Evolutionary conservation across 208 protist species (phyloP).

Genomic region (Phytomonas sp.): DNA sequence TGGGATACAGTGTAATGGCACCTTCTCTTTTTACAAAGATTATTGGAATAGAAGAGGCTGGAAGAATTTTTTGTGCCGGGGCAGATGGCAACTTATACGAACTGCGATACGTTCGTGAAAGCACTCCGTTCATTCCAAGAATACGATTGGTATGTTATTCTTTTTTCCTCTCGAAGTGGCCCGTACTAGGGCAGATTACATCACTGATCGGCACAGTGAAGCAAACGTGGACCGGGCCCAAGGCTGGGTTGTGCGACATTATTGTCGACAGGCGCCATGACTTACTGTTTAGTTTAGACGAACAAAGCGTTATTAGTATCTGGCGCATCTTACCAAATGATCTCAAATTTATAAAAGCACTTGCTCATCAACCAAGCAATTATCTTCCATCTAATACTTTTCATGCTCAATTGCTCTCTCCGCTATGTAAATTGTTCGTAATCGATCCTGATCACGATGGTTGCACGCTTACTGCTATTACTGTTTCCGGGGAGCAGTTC

Average conservation of each 20-base stretch:
- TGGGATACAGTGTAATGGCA: conserved; percentile 59
- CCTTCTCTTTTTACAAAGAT: conserved; percentile 59
- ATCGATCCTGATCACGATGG: conserved; percentile 53
- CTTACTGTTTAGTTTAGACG: conserved; percentile 64
- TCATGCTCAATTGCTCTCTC: background rate
- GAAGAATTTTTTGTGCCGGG: conserved; percentile 70
- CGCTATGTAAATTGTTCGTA: conserved; percentile 62
- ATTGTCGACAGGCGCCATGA: conserved; percentile 47
- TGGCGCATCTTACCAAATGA: conserved; percentile 58
- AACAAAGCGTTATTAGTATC: conserved; percentile 47
- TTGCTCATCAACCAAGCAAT: conserved; percentile 29
- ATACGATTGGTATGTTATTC: conserved; percentile 71
- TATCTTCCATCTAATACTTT: conserved; percentile 10
- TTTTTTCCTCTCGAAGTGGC: conserved; percentile 30
- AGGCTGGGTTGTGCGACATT: conserved; percentile 62
- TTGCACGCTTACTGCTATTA: conserved; percentile 57
- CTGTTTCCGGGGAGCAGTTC: conserved; percentile 74
- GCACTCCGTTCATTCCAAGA: conserved; percentile 47
- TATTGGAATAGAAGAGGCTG: conserved; percentile 23
- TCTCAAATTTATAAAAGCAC: conserved; percentile 28
- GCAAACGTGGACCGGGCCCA: conserved; percentile 44
- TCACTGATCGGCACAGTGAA: conserved; percentile 31
- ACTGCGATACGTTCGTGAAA: conserved; percentile 61
- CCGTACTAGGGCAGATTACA: conserved; percentile 53
- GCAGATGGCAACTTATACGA: conserved; percentile 81